These are phyloP conservation scores for Phytophthora pseudosyringae DNA, from an alignment of 352 stramenopile species.

Conservation along the genomic window DNA sequence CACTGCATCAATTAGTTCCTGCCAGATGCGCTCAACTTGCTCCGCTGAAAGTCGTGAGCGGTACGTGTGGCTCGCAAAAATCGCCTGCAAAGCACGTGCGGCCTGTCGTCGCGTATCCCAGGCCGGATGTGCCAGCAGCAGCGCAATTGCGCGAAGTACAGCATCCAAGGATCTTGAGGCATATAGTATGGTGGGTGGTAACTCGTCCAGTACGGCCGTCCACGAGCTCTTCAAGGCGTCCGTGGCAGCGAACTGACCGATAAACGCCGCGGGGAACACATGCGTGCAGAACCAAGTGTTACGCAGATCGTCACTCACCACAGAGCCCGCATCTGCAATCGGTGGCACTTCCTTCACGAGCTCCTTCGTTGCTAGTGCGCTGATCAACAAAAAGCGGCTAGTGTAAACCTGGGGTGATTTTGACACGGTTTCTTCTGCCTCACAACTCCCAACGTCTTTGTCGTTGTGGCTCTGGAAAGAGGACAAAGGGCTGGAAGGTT, in stretches of 20 bases:
- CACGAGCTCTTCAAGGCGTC: slow-evolving; percentile 56
- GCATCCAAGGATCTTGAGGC: slow-evolving; percentile 52
- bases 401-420: slow-evolving; percentile 40
- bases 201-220: slow-evolving; percentile 65
- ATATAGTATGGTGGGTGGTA: slow-evolving; percentile 72
- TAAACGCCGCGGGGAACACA: slow-evolving; percentile 77
- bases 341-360: slow-evolving; percentile 68
- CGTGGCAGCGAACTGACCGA: slow-evolving; percentile 71
- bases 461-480: slow-evolving; percentile 23
- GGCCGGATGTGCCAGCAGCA: slow-evolving; percentile 67
- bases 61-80: slow-evolving; percentile 61
- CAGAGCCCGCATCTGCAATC: slow-evolving; percentile 40
- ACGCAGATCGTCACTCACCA: slow-evolving; percentile 47
- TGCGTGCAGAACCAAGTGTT: slow-evolving; percentile 73
- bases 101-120: slow-evolving; percentile 82
- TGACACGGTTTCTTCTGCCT: slow-evolving; percentile 1
- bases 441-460: slow-evolving; percentile 6
- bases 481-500: slow-evolving; percentile 12
- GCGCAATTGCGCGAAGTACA: slow-evolving; percentile 46
- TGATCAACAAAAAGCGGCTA: slow-evolving; percentile 75
- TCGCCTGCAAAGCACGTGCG: slow-evolving; percentile 61
- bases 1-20: slow-evolving; percentile 53
- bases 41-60: slow-evolving; percentile 44
- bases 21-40: slow-evolving; percentile 62
- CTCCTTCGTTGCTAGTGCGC: slow-evolving; percentile 71